Percentiles rank a stretch among this genome's conserved stretches.
Evolutionary conservation across 768 basidiomycete genomes (phyloP).

Genomic region (Serendipita sp.): DNA sequence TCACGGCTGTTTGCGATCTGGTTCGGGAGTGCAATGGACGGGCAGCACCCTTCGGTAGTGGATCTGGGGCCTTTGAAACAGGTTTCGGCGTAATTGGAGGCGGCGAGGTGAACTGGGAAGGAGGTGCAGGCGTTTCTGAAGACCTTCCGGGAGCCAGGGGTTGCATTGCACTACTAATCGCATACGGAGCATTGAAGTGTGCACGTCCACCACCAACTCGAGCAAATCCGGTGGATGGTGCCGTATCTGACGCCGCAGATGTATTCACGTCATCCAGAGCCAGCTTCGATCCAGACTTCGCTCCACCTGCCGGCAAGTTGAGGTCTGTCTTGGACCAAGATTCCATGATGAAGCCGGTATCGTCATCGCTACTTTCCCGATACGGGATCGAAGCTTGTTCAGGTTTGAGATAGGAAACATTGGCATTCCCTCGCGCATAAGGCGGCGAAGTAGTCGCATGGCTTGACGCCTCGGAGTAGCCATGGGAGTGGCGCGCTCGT

Average conservation of each 20-base stretch:
- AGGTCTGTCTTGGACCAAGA: constrained; percentile 25
- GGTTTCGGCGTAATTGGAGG: constrained; percentile 13
- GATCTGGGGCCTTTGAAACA: background rate
- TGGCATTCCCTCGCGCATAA: background rate
- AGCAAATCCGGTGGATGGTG: constrained; percentile 50
- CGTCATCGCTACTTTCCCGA: constrained; percentile 61
- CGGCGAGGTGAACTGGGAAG: constrained; percentile 27
- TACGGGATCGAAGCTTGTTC: constrained; percentile 66
- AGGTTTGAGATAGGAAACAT: constrained; percentile 26
- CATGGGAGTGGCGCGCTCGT: background rate
- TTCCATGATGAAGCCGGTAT: constrained; percentile 68
- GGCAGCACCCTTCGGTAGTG: background rate
- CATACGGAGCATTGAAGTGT: constrained; percentile 72
- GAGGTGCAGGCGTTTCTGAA: constrained; percentile 35
- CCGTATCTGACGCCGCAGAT: background rate
- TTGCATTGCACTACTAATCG: constrained; percentile 32
- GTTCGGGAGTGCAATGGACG: constrained; percentile 38
- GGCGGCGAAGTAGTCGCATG: constrained; percentile 8
- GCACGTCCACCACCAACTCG: constrained; percentile 78
- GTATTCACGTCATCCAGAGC: background rate
- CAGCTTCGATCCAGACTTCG: background rate
- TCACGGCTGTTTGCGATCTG: constrained; percentile 69
- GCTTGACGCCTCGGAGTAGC: constrained; percentile 8
- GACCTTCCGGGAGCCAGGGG: constrained; percentile 23
- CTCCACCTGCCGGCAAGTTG: background rate